Evolutionary conservation across 202 grass and related monocot species (phyloP).

Genomic region (Setaria viridis): DNA sequence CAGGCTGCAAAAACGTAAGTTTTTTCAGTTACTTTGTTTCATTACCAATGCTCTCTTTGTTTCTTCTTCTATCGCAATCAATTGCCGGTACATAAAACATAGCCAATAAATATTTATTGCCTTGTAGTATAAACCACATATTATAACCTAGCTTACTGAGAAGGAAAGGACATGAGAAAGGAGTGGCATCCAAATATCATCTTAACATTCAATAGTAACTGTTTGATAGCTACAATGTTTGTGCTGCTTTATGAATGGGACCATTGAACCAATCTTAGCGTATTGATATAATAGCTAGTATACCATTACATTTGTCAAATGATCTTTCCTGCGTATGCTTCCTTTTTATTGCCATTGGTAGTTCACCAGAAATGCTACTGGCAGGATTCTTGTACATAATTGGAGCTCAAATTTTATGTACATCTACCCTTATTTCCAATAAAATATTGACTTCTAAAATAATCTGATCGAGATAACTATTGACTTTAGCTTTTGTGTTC

Average conservation of each 20-base stretch:
- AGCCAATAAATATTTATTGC: not conserved
- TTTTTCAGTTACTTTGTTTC: not conserved
- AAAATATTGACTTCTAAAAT: not conserved
- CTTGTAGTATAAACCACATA: not conserved
- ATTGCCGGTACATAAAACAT: not conserved
- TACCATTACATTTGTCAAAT: not conserved
- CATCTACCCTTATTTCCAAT: not conserved
- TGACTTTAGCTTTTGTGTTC: not conserved
- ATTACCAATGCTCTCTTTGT: not conserved
- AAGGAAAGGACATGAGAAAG: not conserved
- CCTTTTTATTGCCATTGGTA: not conserved
- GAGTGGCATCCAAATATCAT: slow-evolving; percentile 18
- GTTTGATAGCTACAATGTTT: not conserved
- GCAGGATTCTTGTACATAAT: not conserved
- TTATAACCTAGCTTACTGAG: not conserved
- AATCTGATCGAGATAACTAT: not conserved
- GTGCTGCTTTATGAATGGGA: slow-evolving; percentile 1
- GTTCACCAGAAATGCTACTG: not conserved
- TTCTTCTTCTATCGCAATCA: not conserved
- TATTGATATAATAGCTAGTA: not conserved
- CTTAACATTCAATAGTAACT: not conserved
- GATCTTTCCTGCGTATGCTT: not conserved
- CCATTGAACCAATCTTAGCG: not conserved
- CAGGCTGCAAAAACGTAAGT: slow-evolving; percentile 91
- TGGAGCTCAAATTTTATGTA: not conserved